Base-by-base conservation (phyloP, 306 rosid species). In the Cucurbita pepo region DNA sequence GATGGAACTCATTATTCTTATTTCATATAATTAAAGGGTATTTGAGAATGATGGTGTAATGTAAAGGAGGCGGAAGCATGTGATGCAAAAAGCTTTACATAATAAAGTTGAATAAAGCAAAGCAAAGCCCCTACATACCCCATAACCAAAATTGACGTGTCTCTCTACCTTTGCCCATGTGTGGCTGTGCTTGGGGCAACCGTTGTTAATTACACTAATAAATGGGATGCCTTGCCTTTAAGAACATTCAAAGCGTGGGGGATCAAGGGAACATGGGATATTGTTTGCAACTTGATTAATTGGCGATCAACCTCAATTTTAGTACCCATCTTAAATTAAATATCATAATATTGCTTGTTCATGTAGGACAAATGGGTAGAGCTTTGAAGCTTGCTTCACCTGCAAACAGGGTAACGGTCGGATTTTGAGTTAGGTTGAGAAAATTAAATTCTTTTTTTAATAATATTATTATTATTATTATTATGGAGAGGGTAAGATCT, bases 51-150 rank as follows among this genome's bases (percentile, higher is more conserved):
- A 77, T 72, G 81, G 73, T 47, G 78, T 25, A 78, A 83, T 77
- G 86, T 80, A 81, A 79, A 82, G 85, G 79, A 71, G 75, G 79
- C 15, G 18, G 47, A 75, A 78, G 85, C 87, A 86, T 81, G 89
- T 83, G 87, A 83, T 54, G 58, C 74, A 67, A 67, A 58, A 74
- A 70, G 83, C 82, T 77, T 79, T 83, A 80, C 83, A 83, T 79
- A 11, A 44, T 18, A 52, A 53, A 56, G 54, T 14, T 56, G 63
- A 66, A 78, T 76, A 79, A 84, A 25, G 25, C 22, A 76, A 64
- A 5, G 51, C 50, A 73, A 74, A 71, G 66, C 77, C 72, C 57
- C 60, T 34, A 19, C 56, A 37, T 53, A 63, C 37, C 72, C 22
- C 64, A 72, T 18, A 38, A 8, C 10, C 34, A 55, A 25, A 30